A percentile compares a stretch with the other conserved stretches of the same genome.
Conservation (phyloP, 2,329 filamentous ascomycete species). For the Fonsecaea nubica region DNA sequence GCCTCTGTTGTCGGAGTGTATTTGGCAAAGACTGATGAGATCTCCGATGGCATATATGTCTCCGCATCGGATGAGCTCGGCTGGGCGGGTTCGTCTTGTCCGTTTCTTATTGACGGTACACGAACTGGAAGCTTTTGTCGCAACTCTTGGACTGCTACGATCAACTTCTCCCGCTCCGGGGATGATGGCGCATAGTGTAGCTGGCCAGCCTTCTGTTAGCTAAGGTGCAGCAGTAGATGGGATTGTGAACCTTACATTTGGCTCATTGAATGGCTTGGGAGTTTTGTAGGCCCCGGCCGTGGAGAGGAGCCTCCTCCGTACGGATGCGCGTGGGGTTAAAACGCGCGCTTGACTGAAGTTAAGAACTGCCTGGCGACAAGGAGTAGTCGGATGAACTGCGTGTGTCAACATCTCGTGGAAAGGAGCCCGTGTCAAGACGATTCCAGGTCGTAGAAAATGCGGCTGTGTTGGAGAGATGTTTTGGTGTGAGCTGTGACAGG, state of each 20-base stretch:
- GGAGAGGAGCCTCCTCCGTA: conserved; percentile 25
- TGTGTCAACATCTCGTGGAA: neutral
- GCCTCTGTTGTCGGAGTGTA: conserved; percentile 45
- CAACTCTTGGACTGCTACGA: conserved; percentile 44
- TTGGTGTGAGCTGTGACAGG: neutral
- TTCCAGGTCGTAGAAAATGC: neutral
- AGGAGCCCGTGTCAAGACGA: neutral
- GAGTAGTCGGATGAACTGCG: neutral
- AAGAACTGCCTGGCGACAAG: neutral
- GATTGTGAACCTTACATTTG: conserved; percentile 25
- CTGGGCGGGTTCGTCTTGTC: conserved; percentile 19
- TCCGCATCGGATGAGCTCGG: conserved; percentile 11
- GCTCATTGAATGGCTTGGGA: conserved; percentile 36
- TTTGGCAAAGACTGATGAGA: conserved; percentile 47
- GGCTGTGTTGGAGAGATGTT: neutral
- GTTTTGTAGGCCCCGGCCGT: conserved; percentile 32
- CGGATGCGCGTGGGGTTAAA: neutral
- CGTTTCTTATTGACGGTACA: conserved; percentile 40
- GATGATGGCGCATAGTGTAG: conserved; percentile 42
- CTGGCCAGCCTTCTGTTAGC: conserved; percentile 6
- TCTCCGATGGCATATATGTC: conserved; percentile 45
- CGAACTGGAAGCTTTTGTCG: conserved; percentile 46
- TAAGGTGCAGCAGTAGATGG: neutral
- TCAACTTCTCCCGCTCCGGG: conserved; percentile 46
- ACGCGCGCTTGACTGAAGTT: neutral